Percentiles rank a stretch among this genome's conserved stretches.
Conservation (phyloP, 139 green algal genomes). For the Micromonas commoda region DNA sequence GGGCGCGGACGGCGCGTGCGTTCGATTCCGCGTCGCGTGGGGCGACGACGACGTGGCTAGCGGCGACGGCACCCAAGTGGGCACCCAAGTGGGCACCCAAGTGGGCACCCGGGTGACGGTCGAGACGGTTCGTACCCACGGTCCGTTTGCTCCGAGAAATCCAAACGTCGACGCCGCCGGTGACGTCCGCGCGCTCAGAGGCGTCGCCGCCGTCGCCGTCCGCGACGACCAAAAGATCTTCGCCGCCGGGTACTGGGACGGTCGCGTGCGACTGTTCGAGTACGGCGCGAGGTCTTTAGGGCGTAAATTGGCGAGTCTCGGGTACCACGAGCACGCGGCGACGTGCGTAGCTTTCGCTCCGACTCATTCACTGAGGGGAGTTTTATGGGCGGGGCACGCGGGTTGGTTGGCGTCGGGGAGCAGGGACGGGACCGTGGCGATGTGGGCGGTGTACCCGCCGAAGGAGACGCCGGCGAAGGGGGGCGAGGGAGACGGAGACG, state of each 20-base stretch:
- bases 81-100: too few relatives aligned
- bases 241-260: not conserved
- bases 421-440: not conserved
- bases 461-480: too few relatives aligned
- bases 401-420: not conserved
- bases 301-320: not conserved
- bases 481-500: too few relatives aligned
- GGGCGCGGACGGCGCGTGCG: not conserved
- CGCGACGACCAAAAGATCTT: not conserved
- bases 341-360: not conserved
- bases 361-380: not conserved
- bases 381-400: not conserved
- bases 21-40: too few relatives aligned
- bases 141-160: too few relatives aligned
- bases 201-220: not conserved
- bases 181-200: too few relatives aligned
- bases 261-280: not conserved
- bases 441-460: not conserved
- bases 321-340: not conserved
- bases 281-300: not conserved
- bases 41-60: too few relatives aligned
- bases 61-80: too few relatives aligned
- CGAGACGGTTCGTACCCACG: too few relatives aligned
- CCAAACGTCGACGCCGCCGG: too few relatives aligned
- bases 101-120: too few relatives aligned